phyloP scores from a whole-genome alignment of 208 protist species.

The Leishmania major region DNA sequence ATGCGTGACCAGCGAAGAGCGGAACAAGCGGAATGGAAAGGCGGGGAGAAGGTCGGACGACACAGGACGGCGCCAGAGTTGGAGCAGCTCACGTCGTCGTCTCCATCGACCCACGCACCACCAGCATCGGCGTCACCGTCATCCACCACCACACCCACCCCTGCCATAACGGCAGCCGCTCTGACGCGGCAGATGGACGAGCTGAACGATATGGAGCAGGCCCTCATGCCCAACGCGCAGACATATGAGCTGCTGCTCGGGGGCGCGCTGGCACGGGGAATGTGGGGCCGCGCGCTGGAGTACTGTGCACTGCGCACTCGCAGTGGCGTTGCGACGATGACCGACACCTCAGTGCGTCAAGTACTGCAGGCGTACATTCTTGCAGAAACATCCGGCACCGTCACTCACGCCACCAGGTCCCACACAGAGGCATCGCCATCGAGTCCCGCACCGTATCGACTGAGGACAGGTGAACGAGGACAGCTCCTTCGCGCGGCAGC shows the following conservation, averaged over 20 bases:
- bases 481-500: conserved; percentile 42
- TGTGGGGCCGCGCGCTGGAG: conserved; percentile 53
- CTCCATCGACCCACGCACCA: not conserved
- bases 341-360: conserved; percentile 44
- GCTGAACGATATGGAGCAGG: conserved; percentile 31
- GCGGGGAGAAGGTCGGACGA: not conserved
- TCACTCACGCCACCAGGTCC: not conserved
- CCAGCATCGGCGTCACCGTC: not conserved
- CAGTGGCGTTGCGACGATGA: conserved; percentile 38
- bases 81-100: not conserved
- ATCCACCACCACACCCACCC: not conserved
- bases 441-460: conserved; percentile 9
- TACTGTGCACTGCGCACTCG: conserved; percentile 46
- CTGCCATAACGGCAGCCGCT: not conserved
- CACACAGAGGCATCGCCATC: not conserved
- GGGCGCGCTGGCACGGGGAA: conserved; percentile 42
- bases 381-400: conserved; percentile 1
- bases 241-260: conserved; percentile 73
- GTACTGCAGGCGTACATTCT: conserved; percentile 44
- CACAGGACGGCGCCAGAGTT: not conserved
- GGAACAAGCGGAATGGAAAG: not conserved
- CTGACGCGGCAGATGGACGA: conserved; percentile 30
- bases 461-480: conserved; percentile 48
- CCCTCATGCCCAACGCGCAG: conserved; percentile 58
- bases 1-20: conserved; percentile 3